Evolutionary conservation across 2,329 filamentous ascomycete species (phyloP), one percentile per base, ranked within the genome.

Genomic region (Botryotinia globosa): DNA sequence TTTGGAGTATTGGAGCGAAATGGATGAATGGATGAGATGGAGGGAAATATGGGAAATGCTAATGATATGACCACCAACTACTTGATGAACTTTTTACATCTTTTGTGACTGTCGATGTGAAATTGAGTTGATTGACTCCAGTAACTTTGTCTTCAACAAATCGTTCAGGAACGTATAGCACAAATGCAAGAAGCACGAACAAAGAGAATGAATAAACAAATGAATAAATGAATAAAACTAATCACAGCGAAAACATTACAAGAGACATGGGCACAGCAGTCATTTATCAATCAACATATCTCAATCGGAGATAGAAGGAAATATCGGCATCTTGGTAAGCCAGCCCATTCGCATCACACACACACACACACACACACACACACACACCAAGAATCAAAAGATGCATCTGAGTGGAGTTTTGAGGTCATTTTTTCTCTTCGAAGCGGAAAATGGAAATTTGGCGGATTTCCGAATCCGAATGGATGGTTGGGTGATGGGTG

Each of bases 11-110:
- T 63, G 56, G 58, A 54, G 42, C 25, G 32, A 63, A 39, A 62
- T 70, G 39, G 25, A 70, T 70, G 67, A 42, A 61, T 34, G 66
- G 51, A 69, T 44, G 51, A 20, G 51, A 59, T 69, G 67, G 20
- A 37, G 39, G n/a, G 62, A 45, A 34, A 45, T n/a, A 69, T 59
- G n/a, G 65, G 37, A 69, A 61, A 69, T 69, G 67, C 67, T 69
- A 61, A 69, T 69, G 67, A 69, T 61, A 69, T 69, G 67, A 61
- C 37, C 39, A 61, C 64, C 54, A 69, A 69, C 20, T 56, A 29
- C 18, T 34, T 34, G 32, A 45, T 61, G 37, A 69, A 56, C 8
- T 3, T 22, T 29, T 42, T 14, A 32, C 9, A 16, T 56, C n/a
- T 29, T 32, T 20, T n/a, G 29, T 69, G 67, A 59, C 18, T 12